Conservation (phyloP, 129 eudicot genomes). For the Heracleum sosnowskyi region DNA sequence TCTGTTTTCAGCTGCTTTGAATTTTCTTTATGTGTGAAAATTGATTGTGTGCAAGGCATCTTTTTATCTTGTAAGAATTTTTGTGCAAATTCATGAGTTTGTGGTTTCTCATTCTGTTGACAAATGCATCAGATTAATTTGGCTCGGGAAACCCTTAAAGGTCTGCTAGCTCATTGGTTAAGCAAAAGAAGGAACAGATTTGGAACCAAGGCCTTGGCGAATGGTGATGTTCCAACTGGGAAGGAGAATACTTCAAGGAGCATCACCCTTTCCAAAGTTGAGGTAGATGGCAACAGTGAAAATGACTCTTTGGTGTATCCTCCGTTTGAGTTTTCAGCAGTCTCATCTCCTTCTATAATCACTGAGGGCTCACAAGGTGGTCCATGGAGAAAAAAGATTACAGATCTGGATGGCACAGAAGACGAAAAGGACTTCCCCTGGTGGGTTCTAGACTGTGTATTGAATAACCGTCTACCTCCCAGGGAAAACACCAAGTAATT, state of each 20-base stretch:
- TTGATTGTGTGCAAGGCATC: neutral
- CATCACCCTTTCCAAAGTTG: conserved; percentile 56
- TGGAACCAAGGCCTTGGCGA: conserved; percentile 58
- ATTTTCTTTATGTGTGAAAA: neutral
- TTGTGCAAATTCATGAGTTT: neutral
- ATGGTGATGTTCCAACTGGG: conserved; percentile 63
- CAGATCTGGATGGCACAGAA: conserved; percentile 82
- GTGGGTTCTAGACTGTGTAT: conserved; percentile 90
- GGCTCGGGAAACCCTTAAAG: conserved; percentile 98
- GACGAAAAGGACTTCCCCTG: conserved; percentile 91
- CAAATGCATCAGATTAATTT: conserved; percentile 58
- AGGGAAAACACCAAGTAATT: conserved; percentile 92
- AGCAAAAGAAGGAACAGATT: conserved; percentile 63
- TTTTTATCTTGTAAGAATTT: neutral
- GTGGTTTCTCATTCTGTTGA: conserved; percentile 7
- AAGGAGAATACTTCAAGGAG: conserved; percentile 57
- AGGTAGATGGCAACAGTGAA: conserved; percentile 63
- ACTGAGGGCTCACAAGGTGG: conserved; percentile 98
- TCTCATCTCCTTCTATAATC: conserved; percentile 79
- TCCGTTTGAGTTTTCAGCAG: conserved; percentile 82
- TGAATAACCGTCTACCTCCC: conserved; percentile 90
- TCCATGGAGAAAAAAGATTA: conserved; percentile 89
- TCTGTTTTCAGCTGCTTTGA: neutral
- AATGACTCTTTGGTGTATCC: conserved; percentile 80
- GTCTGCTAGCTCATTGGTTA: conserved; percentile 81